Percentiles rank a stretch among this genome's conserved stretches.
Conservation (phyloP, 2,329 filamentous ascomycete genomes). For the Phyllosticta ampelicida region DNA sequence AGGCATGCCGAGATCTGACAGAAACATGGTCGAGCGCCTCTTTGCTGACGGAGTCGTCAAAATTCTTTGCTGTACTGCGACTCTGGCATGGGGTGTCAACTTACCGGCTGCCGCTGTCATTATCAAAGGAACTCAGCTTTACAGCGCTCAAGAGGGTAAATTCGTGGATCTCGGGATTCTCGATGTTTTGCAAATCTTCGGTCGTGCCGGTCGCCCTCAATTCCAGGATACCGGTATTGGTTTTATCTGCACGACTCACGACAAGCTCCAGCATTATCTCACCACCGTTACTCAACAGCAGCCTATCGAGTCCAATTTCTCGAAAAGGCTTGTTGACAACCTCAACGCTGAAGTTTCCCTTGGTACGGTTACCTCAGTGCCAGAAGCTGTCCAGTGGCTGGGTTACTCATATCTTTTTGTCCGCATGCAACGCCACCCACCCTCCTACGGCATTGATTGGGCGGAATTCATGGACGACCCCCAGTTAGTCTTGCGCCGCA, state of each 20-base stretch:
- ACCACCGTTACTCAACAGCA: constrained; percentile 90
- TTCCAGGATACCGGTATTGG: constrained; percentile 97
- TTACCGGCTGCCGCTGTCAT: constrained; percentile 91
- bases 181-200: constrained; percentile 95
- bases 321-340: constrained; percentile 87
- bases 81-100: constrained; percentile 97
- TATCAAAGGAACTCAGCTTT: constrained; percentile 96
- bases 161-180: constrained; percentile 94
- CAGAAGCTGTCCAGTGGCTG: constrained; percentile 92
- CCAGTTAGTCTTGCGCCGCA: constrained; percentile 70
- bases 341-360: constrained; percentile 89
- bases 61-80: constrained; percentile 96
- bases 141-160: constrained; percentile 92
- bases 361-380: constrained; percentile 88
- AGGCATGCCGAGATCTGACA: constrained; percentile 87
- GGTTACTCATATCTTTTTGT: constrained; percentile 97
- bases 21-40: constrained; percentile 89
- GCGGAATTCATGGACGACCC: constrained; percentile 81
- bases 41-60: constrained; percentile 90
- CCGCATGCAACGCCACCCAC: constrained; percentile 84
- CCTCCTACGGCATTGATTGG: constrained; percentile 93
- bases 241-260: constrained; percentile 95
- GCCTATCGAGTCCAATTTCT: constrained; percentile 95
- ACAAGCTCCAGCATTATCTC: constrained; percentile 84
- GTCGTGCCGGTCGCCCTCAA: constrained; percentile 92